Evolutionary conservation across 1,284 basidiomycete species (phyloP).

Genomic region (Ustilago crameri): DNA sequence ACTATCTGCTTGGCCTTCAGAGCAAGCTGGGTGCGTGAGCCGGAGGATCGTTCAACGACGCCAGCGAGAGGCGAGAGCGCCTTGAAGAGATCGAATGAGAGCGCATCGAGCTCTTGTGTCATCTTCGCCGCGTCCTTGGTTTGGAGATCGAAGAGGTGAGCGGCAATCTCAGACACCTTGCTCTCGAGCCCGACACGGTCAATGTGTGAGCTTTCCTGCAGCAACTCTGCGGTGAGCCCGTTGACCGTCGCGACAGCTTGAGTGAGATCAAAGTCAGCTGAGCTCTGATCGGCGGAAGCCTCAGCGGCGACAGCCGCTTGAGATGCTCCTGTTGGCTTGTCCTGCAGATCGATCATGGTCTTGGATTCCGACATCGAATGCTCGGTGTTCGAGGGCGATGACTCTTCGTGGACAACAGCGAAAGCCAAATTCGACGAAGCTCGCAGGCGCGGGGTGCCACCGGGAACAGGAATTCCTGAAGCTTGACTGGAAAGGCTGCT

Average conservation of each 20-base stretch:
- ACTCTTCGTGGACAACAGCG: conserved; percentile 46
- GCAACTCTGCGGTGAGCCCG: conserved; percentile 5
- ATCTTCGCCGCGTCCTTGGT: conserved; percentile 18
- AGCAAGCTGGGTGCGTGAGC: conserved; percentile 14
- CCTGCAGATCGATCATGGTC: conserved; percentile 33
- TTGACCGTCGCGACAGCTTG: conserved; percentile 9
- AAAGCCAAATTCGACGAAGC: conserved; percentile 49
- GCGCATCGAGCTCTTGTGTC: conserved; percentile 41
- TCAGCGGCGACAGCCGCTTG: not conserved
- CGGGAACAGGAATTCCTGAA: conserved; percentile 30
- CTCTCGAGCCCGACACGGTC: conserved; percentile 11
- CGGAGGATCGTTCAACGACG: conserved; percentile 16
- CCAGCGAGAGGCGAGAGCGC: conserved; percentile 50
- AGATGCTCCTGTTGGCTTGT: not conserved
- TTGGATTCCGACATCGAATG: conserved; percentile 29
- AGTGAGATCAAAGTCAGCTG: conserved; percentile 15
- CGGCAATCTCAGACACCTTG: conserved; percentile 19
- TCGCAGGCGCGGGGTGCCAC: conserved; percentile 23
- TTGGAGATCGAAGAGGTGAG: conserved; percentile 21
- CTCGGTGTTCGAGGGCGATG: conserved; percentile 40
- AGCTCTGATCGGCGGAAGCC: not conserved
- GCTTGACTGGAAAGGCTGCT: conserved; percentile 16
- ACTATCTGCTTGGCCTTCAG: conserved; percentile 29
- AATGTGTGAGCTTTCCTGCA: conserved; percentile 15
- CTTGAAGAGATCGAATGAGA: conserved; percentile 53